phyloP scores from a whole-genome alignment of 768 basidiomycete genomes.

The Kondoa malvinella region DNA sequence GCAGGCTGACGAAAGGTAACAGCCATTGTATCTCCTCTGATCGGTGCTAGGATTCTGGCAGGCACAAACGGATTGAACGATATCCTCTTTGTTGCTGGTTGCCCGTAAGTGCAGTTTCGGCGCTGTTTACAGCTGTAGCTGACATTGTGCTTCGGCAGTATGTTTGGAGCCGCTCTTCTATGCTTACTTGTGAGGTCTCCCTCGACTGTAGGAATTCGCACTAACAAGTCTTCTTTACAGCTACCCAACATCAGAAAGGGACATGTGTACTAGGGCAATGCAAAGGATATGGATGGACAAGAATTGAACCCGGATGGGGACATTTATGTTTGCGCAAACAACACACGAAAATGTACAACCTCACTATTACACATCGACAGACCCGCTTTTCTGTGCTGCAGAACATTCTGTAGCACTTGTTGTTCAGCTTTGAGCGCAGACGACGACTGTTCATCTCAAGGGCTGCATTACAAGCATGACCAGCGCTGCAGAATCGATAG shows the following conservation, averaged over 20 bases:
- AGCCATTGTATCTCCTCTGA: constrained; percentile 4
- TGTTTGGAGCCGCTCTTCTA: constrained; percentile 12
- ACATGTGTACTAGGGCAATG: constrained; percentile 13
- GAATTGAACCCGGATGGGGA: too few species aligned
- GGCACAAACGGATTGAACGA: constrained; percentile 5
- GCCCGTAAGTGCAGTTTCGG: background rate
- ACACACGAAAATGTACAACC: too few species aligned
- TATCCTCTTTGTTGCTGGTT: constrained; percentile 6
- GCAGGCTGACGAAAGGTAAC: background rate
- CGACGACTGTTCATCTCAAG: too few species aligned
- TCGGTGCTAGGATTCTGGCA: constrained; percentile 11
- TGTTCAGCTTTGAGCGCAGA: too few species aligned
- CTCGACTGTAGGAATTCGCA: too few species aligned
- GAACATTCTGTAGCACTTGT: too few species aligned
- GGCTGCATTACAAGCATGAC: too few species aligned
- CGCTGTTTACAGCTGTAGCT: background rate
- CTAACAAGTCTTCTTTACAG: background rate
- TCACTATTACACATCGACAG: too few species aligned
- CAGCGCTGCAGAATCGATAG: constrained; percentile 40
- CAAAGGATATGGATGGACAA: too few species aligned
- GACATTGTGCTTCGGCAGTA: background rate
- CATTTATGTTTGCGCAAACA: too few species aligned
- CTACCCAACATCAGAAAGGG: constrained; percentile 12
- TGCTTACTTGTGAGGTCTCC: too few species aligned
- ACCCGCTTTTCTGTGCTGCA: too few species aligned